Percentiles rank a stretch among this genome's conserved stretches.
Evolutionary conservation across 2,329 filamentous ascomycete species (phyloP).

Genomic region (Lasiodiplodia citricola): DNA sequence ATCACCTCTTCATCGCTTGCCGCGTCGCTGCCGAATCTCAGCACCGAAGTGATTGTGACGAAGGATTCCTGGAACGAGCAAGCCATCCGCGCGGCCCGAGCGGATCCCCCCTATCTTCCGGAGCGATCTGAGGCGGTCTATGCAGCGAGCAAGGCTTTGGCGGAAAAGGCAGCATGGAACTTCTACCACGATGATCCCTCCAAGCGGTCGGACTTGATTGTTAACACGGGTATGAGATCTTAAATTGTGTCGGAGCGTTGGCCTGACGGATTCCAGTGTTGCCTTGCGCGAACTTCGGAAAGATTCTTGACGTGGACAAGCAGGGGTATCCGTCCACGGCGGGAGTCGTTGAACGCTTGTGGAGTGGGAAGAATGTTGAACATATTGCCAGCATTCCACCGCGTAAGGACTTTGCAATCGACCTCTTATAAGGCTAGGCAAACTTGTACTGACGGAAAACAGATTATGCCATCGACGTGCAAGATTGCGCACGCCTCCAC

Average conservation of each 20-base stretch:
- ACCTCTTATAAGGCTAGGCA: too few species aligned
- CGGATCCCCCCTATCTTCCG: constrained; percentile 30
- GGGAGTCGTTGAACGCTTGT: constrained; percentile 25
- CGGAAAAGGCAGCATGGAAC: constrained; percentile 50
- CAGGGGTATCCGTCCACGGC: constrained; percentile 30
- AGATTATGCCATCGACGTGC: constrained; percentile 31
- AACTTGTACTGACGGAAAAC: not conserved
- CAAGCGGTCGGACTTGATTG: constrained; percentile 46
- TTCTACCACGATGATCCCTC: constrained; percentile 40
- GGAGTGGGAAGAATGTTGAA: constrained; percentile 25
- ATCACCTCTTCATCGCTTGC: constrained; percentile 51
- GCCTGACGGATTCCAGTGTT: not conserved
- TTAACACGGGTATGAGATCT: constrained; percentile 37
- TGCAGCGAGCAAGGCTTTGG: constrained; percentile 49
- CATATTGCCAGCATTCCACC: not conserved
- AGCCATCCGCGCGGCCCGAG: constrained; percentile 39
- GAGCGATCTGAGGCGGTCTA: constrained; percentile 42
- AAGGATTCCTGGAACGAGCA: constrained; percentile 41
- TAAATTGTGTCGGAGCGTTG: too few species aligned
- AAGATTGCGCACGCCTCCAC: constrained; percentile 33
- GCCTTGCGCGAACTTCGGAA: constrained; percentile 28
- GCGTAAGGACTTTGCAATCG: not conserved
- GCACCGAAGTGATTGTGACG: constrained; percentile 38
- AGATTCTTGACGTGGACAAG: constrained; percentile 25
- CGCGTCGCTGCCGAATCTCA: constrained; percentile 31